These are phyloP conservation scores for Plasmodium relictum DNA, from an alignment of 169 alveolate species.

Conservation along the genomic window DNA sequence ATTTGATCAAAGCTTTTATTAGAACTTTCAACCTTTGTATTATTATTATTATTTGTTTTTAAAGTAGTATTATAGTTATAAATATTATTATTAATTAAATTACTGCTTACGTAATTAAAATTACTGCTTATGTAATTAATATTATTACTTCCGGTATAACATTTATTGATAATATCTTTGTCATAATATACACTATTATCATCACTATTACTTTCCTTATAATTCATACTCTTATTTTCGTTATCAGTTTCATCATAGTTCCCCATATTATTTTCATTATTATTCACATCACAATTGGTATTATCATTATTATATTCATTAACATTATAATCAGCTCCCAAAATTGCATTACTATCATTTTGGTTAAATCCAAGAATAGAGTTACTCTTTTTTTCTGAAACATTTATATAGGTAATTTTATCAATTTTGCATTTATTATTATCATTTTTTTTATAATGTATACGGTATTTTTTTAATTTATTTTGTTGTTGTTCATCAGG, in stretches of 20 bases:
- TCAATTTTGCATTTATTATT: constrained; percentile 1
- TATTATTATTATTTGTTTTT: too few relatives aligned
- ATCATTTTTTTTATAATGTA: neutral
- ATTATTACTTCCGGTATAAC: neutral
- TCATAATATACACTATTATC: neutral
- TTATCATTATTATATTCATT: neutral
- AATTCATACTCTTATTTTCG: neutral
- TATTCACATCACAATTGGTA: neutral
- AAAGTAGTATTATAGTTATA: too few relatives aligned
- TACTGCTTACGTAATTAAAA: neutral
- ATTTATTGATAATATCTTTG: neutral
- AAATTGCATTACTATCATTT: neutral
- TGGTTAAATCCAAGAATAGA: neutral
- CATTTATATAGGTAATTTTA: neutral
- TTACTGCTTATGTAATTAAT: too few relatives aligned
- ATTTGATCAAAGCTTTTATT: neutral
- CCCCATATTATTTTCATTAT: neutral
- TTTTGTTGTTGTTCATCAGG: neutral
- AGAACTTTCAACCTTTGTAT: too few relatives aligned
- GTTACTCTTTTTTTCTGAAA: neutral
- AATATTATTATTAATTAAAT: neutral
- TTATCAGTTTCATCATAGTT: neutral
- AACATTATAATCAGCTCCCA: neutral
- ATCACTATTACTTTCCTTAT: neutral
- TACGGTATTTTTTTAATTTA: neutral